Evolutionary conservation across 352 stramenopile genomes (phyloP), one percentile per base, ranked within the genome.

Genomic region (Bremia lactucae): DNA sequence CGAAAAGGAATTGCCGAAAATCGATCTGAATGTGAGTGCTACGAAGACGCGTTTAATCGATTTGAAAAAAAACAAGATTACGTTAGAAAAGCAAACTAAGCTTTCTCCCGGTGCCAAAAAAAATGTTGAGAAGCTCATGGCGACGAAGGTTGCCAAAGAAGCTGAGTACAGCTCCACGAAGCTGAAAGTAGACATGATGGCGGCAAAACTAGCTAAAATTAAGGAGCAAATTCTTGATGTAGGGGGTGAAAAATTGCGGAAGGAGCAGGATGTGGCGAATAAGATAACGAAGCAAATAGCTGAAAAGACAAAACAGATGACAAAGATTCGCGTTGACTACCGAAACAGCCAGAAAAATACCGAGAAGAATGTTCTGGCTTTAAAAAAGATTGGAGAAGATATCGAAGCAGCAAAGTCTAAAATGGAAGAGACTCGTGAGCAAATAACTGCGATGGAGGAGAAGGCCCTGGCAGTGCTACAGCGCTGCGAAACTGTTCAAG

Each of bases 151-250:
- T n/a, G 70, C 70, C 2, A 96, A 96, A 43, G 92, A 98, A 50
- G 55, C 55, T 3, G 84, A 96, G 68, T 94, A 72, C 37, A 73
- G 65, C 8, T 62, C 55, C n/a, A 64, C 76, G 3, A 77, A 89
- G 31, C 38, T 72, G 10, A 66, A 68, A 7, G 73, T 90, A 3
- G 57, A 87, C 20, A 65, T 55, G 42, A 88, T 87, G 61, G 69
- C 93, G 36, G 52, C 46, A 0, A 65, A 87, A 36, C 81, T 98
- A 6, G 74, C 79, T 4, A 80, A 87, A 20, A 59, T 98, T 5
- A 96, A 98, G 63, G 87, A 97, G 24, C 72, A 83, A 22, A 98
- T 98, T 52, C 64, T 98, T 0, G 87, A 97, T 51, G 88, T 97
- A 29, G 95, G 95, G 36, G 93, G 95, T 20, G 72, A 74, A 20